These are phyloP conservation scores for Physocladia obscura DNA, from an alignment of 192 early-diverging fungal species.

Conservation along the genomic window DNA sequence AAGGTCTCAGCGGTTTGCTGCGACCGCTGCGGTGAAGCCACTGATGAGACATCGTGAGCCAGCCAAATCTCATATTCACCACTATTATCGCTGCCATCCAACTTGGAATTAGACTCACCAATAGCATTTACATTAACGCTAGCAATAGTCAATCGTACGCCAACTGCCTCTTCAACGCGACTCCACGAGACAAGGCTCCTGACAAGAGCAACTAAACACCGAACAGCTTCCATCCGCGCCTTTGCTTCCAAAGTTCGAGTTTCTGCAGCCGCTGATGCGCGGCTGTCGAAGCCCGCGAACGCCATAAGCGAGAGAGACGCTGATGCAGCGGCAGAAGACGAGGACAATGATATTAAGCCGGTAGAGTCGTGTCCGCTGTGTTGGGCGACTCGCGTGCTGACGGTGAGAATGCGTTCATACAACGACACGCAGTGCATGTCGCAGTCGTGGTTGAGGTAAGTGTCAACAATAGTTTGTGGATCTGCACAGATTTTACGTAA, in stretches of 20 bases:
- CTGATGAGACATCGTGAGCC: no score
- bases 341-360: no score
- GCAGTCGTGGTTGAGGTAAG: conserved; percentile 67
- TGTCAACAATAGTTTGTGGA: conserved; percentile 57
- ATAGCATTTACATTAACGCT: no score
- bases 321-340: neutral
- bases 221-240: conserved; percentile 31
- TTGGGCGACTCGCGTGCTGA: conserved; percentile 48
- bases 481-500: conserved; percentile 56
- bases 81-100: no score
- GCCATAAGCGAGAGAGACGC: neutral
- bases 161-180: neutral
- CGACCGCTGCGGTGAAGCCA: no score
- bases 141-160: no score
- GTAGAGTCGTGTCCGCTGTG: no score
- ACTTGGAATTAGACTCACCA: no score
- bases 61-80: no score
- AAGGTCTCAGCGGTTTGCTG: no score
- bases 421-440: conserved; percentile 49
- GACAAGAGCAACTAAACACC: conserved; percentile 51
- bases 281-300: neutral
- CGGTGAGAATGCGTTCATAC: conserved; percentile 53
- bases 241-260: neutral
- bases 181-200: conserved; percentile 56
- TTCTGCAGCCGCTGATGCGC: conserved; percentile 28